phyloP scores from a whole-genome alignment of 345 rosid genomes.

The Salix viminalis region DNA sequence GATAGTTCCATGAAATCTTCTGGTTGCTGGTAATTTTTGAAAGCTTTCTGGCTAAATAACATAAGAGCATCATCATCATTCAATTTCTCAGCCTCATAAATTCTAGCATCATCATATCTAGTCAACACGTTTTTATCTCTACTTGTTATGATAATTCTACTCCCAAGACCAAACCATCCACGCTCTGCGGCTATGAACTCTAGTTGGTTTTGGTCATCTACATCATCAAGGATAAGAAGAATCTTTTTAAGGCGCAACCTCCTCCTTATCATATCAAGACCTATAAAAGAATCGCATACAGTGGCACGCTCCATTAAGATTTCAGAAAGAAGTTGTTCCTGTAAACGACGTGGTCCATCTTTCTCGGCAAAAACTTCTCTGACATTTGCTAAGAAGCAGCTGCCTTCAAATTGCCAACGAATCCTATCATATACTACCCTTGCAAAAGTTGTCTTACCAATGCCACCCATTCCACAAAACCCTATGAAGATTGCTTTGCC shows the following conservation, averaged over 20 bases:
- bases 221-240: slow-evolving; percentile 17
- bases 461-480: slow-evolving; percentile 7
- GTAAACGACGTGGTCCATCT: background rate
- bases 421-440: background rate
- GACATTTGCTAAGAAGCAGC: slow-evolving; percentile 13
- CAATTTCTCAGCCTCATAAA: background rate
- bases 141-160: slow-evolving; percentile 15
- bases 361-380: background rate
- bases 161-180: slow-evolving; percentile 4
- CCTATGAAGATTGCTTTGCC: background rate
- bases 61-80: background rate
- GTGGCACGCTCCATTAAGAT: background rate
- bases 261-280: background rate
- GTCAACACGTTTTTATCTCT: background rate
- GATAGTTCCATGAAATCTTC: background rate
- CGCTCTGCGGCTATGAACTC: background rate
- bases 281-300: background rate
- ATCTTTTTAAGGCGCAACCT: background rate
- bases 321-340: slow-evolving; percentile 3
- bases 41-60: slow-evolving; percentile 7
- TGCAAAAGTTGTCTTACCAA: background rate
- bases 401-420: background rate
- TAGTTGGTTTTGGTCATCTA: background rate
- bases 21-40: background rate
- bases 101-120: background rate